These are phyloP conservation scores for Aspergillus bridgeri DNA, from an alignment of 495 filamentous ascomycete species.

Conservation along the genomic window DNA sequence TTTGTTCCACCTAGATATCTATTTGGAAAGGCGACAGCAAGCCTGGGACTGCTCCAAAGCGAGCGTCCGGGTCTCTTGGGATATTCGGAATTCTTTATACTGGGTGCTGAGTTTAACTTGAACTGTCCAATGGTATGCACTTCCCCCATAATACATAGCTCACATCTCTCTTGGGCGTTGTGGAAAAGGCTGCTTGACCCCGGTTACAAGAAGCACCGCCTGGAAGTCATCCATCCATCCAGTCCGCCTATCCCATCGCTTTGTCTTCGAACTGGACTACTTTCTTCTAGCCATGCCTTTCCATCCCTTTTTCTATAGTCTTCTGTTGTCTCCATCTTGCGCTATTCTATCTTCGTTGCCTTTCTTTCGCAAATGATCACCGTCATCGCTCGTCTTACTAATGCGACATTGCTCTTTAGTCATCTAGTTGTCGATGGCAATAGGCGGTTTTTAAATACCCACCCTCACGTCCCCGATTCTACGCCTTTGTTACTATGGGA, in stretches of 20 bases:
- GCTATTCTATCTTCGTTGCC: neutral
- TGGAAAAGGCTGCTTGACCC: neutral
- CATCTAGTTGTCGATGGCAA: slow-evolving; percentile 30
- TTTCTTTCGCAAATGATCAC: neutral
- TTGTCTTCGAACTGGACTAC: neutral
- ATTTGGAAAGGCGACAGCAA: neutral
- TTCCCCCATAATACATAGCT: neutral
- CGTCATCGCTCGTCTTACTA: slow-evolving; percentile 15
- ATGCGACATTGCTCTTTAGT: slow-evolving; percentile 20
- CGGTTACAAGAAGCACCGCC: neutral
- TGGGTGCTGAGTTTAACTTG: slow-evolving; percentile 4
- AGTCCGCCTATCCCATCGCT: neutral
- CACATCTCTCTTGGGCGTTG: neutral
- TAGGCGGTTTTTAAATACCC: slow-evolving; percentile 26
- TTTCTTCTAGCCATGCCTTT: neutral
- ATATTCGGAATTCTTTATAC: neutral
- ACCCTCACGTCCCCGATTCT: slow-evolving; percentile 14
- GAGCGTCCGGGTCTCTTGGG: neutral
- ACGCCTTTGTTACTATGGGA: slow-evolving; percentile 44
- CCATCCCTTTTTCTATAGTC: neutral
- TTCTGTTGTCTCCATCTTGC: neutral
- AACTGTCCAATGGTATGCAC: slow-evolving; percentile 23
- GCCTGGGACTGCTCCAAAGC: neutral
- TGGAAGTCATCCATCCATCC: neutral
- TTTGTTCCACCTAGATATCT: neutral